Percentiles rank a stretch among this genome's conserved stretches.
These are phyloP conservation scores for Hanseniaspora thailandica DNA, from an alignment of 805 yeast genomes.

Conservation along the genomic window DNA sequence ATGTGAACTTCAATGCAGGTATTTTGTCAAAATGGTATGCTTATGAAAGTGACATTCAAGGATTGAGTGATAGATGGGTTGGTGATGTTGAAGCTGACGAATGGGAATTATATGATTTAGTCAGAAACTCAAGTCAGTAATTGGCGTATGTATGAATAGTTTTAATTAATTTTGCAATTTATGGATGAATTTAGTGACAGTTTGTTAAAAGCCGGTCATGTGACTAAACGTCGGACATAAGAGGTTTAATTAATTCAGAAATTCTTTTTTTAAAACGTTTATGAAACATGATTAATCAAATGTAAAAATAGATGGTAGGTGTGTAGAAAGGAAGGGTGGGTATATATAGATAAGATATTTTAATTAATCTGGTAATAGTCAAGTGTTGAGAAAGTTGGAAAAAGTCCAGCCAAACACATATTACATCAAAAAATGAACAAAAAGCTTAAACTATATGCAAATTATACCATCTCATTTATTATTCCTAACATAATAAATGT, in stretches of 20 bases:
- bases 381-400: too few relatives aligned
- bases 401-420: neutral
- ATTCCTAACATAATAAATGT: neutral
- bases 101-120: conserved; percentile 12
- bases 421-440: neutral
- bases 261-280: neutral
- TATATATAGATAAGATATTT: too few relatives aligned
- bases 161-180: neutral
- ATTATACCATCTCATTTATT: neutral
- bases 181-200: too few relatives aligned
- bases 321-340: too few relatives aligned
- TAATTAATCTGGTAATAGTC: too few relatives aligned
- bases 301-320: too few relatives aligned
- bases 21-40: conserved; percentile 9
- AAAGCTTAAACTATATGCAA: neutral
- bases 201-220: neutral
- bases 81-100: conserved; percentile 3
- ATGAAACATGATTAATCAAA: neutral
- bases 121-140: neutral
- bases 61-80: neutral
- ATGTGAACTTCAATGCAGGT: neutral
- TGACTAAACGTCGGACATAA: neutral
- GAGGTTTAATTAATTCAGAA: neutral
- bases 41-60: neutral
- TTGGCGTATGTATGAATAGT: neutral